Conservation (phyloP, 2,329 filamentous ascomycete genomes). For the Diaporthe amygdali region DNA sequence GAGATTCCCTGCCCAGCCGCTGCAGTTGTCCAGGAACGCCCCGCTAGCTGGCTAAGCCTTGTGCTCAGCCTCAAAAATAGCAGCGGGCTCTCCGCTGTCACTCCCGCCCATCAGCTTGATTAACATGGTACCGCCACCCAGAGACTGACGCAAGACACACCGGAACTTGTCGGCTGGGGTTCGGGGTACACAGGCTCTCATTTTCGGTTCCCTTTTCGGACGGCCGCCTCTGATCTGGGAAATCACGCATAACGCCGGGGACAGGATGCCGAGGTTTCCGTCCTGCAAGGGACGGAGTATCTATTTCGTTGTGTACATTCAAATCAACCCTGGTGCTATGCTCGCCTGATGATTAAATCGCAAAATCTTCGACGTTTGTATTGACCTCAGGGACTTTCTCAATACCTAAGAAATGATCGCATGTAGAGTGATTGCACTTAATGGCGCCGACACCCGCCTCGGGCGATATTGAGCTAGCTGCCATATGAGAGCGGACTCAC, state of each 20-base stretch:
- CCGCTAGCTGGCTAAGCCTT: conserved; percentile 9
- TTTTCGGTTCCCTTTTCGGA: background rate
- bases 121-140: background rate
- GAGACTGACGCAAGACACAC: background rate
- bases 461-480: background rate
- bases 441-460: background rate
- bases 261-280: background rate
- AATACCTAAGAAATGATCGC: background rate
- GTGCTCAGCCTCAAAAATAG: conserved; percentile 21
- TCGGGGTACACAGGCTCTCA: background rate
- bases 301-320: background rate
- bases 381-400: background rate
- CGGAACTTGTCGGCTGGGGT: background rate
- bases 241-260: background rate
- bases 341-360: background rate
- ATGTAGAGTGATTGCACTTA: background rate
- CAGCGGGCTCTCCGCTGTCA: background rate
- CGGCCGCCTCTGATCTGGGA: background rate
- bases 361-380: background rate
- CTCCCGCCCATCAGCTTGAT: background rate
- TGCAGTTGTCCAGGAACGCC: background rate
- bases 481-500: background rate
- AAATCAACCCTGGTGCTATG: background rate
- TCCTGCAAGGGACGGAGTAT: background rate
- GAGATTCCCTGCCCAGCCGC: background rate